Evolutionary conservation across 495 filamentous ascomycete genomes (phyloP), one percentile per base, ranked within the genome.

Genomic region (Clohesyomyces aquaticus): DNA sequence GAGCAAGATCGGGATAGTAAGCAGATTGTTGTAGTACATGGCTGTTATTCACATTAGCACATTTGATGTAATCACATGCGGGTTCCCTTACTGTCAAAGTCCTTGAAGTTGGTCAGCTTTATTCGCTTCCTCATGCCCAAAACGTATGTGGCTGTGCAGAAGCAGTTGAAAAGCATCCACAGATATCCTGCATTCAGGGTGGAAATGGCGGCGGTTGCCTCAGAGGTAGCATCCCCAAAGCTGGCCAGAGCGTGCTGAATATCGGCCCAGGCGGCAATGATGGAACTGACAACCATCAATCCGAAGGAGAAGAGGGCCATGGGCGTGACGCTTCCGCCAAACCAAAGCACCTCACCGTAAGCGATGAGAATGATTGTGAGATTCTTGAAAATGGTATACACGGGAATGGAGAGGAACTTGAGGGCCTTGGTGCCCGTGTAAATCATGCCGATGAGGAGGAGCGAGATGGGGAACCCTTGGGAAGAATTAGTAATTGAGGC

Each of bases 311-410:
- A 89, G 18, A 99, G 84, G 2, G 93, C 87, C 77, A 96, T 85
- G 14, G 85, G 80, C 32, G 89, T 91, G 42, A 99, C 94, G 42
- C 89, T 91, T 72, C 94, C 94, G 63, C 94, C 94, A 73, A 99
- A 99, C 94, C 94, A 99, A 59, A 99, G 82, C 26, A 99, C 94
- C 79, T 99, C 94, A 61, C 94, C 94, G 71, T 99, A 99, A 52
- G 94, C 94, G 71, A 98, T 98, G 35, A 98, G 85, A 69, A 99
- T 99, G 76, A 94, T 99, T 52, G 94, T 98, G 80, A 99, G 76
- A 76, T 99, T 99, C 83, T 99, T 99, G 85, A 99, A 99, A 76
- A 99, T 99, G 52, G 94, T 99, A 80, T 99, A 99, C 3, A 99
- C 94, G 12, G 94, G 94, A 54, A 99, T 96, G 18, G 91, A 96